A percentile compares a stretch with the other conserved stretches of the same genome.
Conservation (phyloP, 768 basidiomycete genomes). For the Hericium coralloides region DNA sequence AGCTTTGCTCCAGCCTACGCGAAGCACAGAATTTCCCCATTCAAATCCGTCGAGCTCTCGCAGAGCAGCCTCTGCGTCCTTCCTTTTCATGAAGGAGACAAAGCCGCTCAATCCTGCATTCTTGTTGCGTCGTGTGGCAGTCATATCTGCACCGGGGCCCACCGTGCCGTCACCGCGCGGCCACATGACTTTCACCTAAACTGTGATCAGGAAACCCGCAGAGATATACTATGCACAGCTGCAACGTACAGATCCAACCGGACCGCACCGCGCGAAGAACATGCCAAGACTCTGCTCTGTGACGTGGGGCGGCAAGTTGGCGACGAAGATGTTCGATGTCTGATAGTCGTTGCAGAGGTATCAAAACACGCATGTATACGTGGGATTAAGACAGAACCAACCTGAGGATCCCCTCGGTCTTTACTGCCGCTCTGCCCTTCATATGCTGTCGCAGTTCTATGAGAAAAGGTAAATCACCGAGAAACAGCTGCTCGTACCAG, state of each 20-base stretch:
- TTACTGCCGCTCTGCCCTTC: constrained; percentile 87
- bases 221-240: not conserved
- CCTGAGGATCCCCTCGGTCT: constrained; percentile 83
- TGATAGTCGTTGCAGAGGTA: constrained; percentile 21
- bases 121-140: constrained; percentile 57
- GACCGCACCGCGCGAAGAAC: constrained; percentile 87
- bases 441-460: constrained; percentile 44
- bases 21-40: constrained; percentile 84
- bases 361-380: not conserved
- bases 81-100: constrained; percentile 92
- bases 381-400: constrained; percentile 22
- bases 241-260: constrained; percentile 76
- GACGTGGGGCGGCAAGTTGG: constrained; percentile 82
- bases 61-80: constrained; percentile 83
- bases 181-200: constrained; percentile 96
- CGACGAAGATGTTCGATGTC: constrained; percentile 96
- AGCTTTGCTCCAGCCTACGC: constrained; percentile 97
- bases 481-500: constrained; percentile 41
- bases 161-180: constrained; percentile 70
- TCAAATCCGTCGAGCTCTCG: constrained; percentile 89
- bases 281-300: constrained; percentile 80
- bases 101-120: constrained; percentile 85
- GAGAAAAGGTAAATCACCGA: not conserved
- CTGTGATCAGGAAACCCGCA: constrained; percentile 1
- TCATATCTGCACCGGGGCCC: constrained; percentile 73